phyloP scores from a whole-genome alignment of 495 filamentous ascomycete species.

The Glarea lozoyensis region DNA sequence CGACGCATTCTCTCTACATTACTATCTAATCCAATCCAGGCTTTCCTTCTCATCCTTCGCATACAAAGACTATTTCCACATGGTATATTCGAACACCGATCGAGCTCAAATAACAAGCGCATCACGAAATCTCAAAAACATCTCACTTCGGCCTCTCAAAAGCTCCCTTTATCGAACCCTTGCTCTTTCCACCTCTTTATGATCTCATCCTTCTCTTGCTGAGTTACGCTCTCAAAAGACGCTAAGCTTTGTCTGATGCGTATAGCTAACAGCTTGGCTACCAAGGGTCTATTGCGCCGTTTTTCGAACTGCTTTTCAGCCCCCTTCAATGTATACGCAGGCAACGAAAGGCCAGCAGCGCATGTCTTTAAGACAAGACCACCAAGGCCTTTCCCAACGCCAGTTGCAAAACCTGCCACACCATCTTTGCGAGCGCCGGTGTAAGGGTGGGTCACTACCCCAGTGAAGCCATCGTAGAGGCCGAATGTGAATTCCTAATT shows the following conservation, averaged over 20 bases:
- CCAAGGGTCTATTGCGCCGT: conserved; percentile 20
- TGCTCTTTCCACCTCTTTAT: conserved; percentile 22
- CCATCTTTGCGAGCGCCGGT: conserved; percentile 50
- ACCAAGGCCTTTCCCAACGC: conserved; percentile 65
- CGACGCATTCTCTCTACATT: too few relatives aligned
- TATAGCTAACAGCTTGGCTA: conserved; percentile 20
- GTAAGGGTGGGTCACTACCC: conserved; percentile 56
- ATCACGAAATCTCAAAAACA: too few relatives aligned
- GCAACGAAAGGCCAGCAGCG: conserved; percentile 35
- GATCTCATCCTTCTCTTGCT: conserved; percentile 20
- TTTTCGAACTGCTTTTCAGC: conserved; percentile 54
- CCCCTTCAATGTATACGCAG: conserved; percentile 53
- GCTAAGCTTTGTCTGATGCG: conserved; percentile 22
- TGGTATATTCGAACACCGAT: too few relatives aligned
- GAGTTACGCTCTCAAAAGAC: conserved; percentile 13
- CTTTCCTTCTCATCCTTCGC: too few relatives aligned
- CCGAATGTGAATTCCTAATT: conserved; percentile 52
- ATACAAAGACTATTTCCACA: too few relatives aligned
- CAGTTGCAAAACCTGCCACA: conserved; percentile 49
- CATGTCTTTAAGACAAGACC: conserved; percentile 57
- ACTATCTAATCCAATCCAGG: too few relatives aligned
- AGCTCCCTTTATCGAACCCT: too few relatives aligned
- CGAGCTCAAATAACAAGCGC: too few relatives aligned
- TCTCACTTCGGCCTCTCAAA: too few relatives aligned
- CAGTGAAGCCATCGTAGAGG: conserved; percentile 64